Evolutionary conservation across 2,329 filamentous ascomycete species (phyloP), one percentile per base, ranked within the genome.

Genomic region (Fusarium domesticum): DNA sequence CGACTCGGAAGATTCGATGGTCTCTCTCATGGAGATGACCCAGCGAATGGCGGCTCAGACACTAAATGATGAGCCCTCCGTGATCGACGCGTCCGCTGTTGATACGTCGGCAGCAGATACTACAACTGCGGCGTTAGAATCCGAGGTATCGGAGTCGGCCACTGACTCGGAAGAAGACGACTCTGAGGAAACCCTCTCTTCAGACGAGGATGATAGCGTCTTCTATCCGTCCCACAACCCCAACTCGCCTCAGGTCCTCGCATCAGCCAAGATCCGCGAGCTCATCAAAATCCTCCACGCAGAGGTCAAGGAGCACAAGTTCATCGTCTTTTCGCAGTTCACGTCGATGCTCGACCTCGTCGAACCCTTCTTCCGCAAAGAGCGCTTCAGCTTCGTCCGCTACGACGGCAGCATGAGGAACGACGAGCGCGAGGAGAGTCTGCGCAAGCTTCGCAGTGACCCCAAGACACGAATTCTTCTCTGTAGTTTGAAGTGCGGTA

Each of bases 261-360:
- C 83, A 2, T 98, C 93, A 0, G 92, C 93, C 58, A 98, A 98
- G 72, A 95, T 98, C 60, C 84, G 86, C 35, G 84, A 93, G 57
- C 77, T 97, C 16, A 79, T 95, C 61, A 76, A 82, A 48, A 87
- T 98, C 39, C 79, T 98, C 7, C 79, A 83, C 52, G 81, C 81
- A 35, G 93, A 98, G 66, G 83, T 84, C 0, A 72, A 77, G 2
- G 76, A 89, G 47, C 89, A 96, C 76, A 98, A 98, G 64, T 95
- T 96, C 63, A 98, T 98, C 60, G 90, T 98, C 52, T 98, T 98
- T 70, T 96, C 90, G 2, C 89, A 97, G 60, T 98, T 98, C 70
- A 98, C 93, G 0, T 93, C 89, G 1, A 98, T 98, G 93, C 82
- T 98, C 35, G 88, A 97, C 70, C 83, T 97, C 19, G 84, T 98